Base-by-base conservation (phyloP, 805 yeast genomes). In the Nakazawaea siamensis region DNA sequence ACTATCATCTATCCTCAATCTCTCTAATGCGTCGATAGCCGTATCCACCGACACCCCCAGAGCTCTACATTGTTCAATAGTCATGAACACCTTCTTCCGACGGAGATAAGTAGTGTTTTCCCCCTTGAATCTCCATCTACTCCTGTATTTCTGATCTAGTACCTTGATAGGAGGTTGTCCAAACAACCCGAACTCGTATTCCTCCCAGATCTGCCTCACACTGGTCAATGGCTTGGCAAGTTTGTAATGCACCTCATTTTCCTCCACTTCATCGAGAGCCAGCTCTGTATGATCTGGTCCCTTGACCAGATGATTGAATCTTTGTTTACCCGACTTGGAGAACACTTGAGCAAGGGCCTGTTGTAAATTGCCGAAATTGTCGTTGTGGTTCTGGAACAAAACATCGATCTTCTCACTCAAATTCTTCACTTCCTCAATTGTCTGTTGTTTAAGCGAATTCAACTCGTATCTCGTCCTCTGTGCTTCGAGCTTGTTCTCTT, bases 41-140 rank as follows among this genome's bases (percentile, higher is more conserved):
- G 29, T 37, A 11, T 15, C 16, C 20, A 33, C 40, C 5, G 34
- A 15, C 9, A 32, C 13, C 3, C 40, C 40, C n/a, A 27, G 19
- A 13, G 20, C 29, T 18, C 32, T 29, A 29, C 40, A 37, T 18
- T 33, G 54, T 45, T 73, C 76, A 33, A 73, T 70, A 4, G 78
- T 77, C 39, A 61, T 65, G 52, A 72, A 73, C 13, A 73, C 60
- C 27, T 67, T 70, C 44, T 68, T 69, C 29, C 80, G 55, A 41
- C 80, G 51, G 29, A 69, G 60, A 46, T 67, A 73, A 29, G 75
- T 66, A 42, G 74, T 66, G 38, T 66, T 65, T 18, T 69, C 69
- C 0, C 77, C 75, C n/a, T 66, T 59, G 29, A 60, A 31, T 49
- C 80, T 61, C 80, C 80, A 73, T 20, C 68, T 64, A 2, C 75